Percentiles rank a stretch among this genome's conserved stretches.
phyloP scores from a whole-genome alignment of 495 filamentous ascomycete genomes.

The Tetracladium marchalianum region DNA sequence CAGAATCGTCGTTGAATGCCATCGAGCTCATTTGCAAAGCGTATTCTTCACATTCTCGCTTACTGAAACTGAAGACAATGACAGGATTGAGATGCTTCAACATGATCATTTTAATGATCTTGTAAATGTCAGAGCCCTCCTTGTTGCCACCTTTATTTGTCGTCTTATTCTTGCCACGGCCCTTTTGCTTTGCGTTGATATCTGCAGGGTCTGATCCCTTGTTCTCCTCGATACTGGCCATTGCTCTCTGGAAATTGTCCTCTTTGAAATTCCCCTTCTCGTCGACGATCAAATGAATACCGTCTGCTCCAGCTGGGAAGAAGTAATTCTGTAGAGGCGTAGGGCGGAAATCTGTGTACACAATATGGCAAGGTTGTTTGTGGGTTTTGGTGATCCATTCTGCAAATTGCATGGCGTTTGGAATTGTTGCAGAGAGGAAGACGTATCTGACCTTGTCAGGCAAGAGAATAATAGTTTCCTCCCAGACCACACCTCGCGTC shows the following conservation, averaged over 20 bases:
- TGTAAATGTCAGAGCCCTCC: constrained; percentile 76
- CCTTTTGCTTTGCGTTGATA: constrained; percentile 65
- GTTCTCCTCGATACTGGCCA: constrained; percentile 79
- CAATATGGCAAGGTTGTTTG: constrained; percentile 92
- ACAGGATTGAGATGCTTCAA: constrained; percentile 90
- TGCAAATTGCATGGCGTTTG: constrained; percentile 98
- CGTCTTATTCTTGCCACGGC: constrained; percentile 83
- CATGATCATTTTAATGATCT: constrained; percentile 98
- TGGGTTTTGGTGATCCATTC: constrained; percentile 98
- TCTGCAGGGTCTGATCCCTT: constrained; percentile 78
- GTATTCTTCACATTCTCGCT: constrained; percentile 82
- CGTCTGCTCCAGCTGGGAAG: constrained; percentile 87
- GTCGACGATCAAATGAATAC: constrained; percentile 90
- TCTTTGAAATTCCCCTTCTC: constrained; percentile 93
- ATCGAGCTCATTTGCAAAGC: constrained; percentile 75
- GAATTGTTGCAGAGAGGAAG: constrained; percentile 97
- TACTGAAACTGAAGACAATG: constrained; percentile 99
- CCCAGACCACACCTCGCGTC: constrained; percentile 92
- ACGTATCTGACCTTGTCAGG: constrained; percentile 98
- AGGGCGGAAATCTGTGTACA: constrained; percentile 96
- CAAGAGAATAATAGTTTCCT: constrained; percentile 94
- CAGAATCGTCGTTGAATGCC: constrained; percentile 95
- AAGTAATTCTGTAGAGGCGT: constrained; percentile 96
- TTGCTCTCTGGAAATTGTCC: constrained; percentile 93
- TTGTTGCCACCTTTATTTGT: constrained; percentile 71